Conservation (phyloP, 495 filamentous ascomycete genomes). For the Monascus purpureus region DNA sequence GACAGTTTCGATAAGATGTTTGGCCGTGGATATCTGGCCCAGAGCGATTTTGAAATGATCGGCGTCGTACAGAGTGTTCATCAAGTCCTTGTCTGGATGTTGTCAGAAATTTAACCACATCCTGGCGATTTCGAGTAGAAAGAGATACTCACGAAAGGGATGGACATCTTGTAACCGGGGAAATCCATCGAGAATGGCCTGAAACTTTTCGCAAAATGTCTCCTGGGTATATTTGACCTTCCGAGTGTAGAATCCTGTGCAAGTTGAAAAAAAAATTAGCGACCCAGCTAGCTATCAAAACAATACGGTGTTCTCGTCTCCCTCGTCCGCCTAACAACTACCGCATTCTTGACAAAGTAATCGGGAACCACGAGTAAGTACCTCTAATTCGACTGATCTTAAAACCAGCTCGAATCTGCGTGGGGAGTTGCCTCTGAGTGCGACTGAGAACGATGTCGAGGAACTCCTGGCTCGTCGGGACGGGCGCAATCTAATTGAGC, state of each 20-base stretch:
- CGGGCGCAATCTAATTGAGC: conserved; percentile 56
- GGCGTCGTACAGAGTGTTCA: conserved; percentile 84
- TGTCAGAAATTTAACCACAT: conserved; percentile 10
- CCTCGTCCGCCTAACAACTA: not conserved
- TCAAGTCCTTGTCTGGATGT: conserved; percentile 53
- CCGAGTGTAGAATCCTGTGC: conserved; percentile 75
- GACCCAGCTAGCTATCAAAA: too few relatives aligned
- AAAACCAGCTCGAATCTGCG: conserved; percentile 91
- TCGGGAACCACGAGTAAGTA: conserved; percentile 13
- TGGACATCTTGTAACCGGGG: conserved; percentile 91
- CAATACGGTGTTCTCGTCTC: too few relatives aligned
- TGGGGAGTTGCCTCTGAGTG: conserved; percentile 88
- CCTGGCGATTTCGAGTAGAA: conserved; percentile 7
- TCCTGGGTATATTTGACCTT: conserved; percentile 99
- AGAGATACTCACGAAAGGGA: conserved; percentile 71
- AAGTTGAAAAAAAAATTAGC: conserved; percentile 8
- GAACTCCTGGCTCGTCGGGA: conserved; percentile 90
- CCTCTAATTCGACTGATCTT: conserved; percentile 89
- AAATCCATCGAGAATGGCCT: conserved; percentile 79
- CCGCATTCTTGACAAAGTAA: not conserved
- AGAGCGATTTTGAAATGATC: conserved; percentile 97
- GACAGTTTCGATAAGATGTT: conserved; percentile 91
- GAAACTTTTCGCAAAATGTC: conserved; percentile 89
- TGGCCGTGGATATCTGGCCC: conserved; percentile 89
- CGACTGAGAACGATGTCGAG: conserved; percentile 90